Conservation (phyloP, 2,329 filamentous ascomycete genomes). For the Aureobasidium sp. region DNA sequence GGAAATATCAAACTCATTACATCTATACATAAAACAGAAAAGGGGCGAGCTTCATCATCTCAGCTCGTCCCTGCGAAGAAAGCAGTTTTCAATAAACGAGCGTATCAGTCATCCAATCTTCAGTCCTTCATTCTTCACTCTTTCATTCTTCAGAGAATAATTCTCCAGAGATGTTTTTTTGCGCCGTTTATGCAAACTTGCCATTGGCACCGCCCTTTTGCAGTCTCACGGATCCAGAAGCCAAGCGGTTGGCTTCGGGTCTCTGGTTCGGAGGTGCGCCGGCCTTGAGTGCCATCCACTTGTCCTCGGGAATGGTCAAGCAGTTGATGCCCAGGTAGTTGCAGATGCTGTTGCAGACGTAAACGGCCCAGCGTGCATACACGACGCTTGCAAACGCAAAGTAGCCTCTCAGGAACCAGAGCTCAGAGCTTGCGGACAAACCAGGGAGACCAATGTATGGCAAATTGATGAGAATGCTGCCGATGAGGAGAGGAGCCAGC, state of each 20-base stretch:
- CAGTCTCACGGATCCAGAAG: neutral
- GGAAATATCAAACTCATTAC: neutral
- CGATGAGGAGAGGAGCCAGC: conserved; percentile 77
- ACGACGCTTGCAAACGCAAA: conserved; percentile 75
- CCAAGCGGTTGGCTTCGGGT: neutral
- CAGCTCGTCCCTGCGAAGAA: neutral
- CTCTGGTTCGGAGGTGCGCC: neutral
- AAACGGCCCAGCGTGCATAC: conserved; percentile 87
- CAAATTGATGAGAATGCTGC: conserved; percentile 75
- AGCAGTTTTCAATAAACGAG: neutral
- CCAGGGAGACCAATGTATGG: conserved; percentile 66
- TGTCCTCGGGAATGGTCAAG: conserved; percentile 62
- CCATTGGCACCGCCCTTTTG: conserved; percentile 7
- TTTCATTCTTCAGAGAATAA: neutral
- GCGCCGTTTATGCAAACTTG: neutral
- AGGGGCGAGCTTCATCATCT: neutral
- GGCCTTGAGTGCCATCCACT: conserved; percentile 19
- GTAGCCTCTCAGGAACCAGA: conserved; percentile 77
- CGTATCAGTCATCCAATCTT: conserved; percentile 9
- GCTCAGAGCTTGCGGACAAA: conserved; percentile 56
- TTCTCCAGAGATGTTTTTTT: neutral
- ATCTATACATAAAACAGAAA: neutral
- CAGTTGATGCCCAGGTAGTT: conserved; percentile 90
- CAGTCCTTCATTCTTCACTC: neutral
- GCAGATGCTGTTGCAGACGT: conserved; percentile 89